phyloP scores from a whole-genome alignment of 1,284 basidiomycete genomes.

The Trichosporon sp. region DNA sequence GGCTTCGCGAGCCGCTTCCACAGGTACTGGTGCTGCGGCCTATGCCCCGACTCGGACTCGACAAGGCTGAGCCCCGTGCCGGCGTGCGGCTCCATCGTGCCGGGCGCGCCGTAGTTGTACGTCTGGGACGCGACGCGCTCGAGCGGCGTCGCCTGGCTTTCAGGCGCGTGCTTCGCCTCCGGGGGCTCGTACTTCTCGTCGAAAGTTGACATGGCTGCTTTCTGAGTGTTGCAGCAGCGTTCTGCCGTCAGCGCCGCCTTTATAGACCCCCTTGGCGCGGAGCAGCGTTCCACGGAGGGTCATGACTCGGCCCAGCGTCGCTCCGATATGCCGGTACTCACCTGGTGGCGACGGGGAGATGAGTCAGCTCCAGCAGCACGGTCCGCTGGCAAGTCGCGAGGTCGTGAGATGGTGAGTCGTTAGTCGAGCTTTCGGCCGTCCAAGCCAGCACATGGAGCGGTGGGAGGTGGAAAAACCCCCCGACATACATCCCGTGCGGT shows the following conservation, averaged over 20 bases:
- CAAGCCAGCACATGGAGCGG: neutral
- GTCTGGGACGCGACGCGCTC: neutral
- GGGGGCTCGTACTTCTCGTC: neutral
- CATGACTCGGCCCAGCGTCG: neutral
- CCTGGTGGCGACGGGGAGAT: neutral
- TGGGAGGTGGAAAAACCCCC: neutral
- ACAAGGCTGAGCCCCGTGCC: neutral
- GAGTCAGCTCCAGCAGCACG: neutral
- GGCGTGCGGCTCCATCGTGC: neutral
- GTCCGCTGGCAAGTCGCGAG: too few relatives aligned
- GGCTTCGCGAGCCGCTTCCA: slow-evolving; percentile 27
- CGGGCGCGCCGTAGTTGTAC: neutral
- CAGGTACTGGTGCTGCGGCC: slow-evolving; percentile 16
- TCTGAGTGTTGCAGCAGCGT: neutral
- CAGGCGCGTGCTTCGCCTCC: neutral
- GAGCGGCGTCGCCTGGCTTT: neutral
- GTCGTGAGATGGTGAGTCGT: neutral
- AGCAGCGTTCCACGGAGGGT: neutral
- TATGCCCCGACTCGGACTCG: neutral
- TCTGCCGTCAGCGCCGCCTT: neutral
- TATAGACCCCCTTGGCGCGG: too few relatives aligned
- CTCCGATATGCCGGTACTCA: neutral
- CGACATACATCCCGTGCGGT: neutral
- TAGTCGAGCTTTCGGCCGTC: neutral
- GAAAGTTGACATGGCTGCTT: neutral